Evolutionary conservation across 257 asterid species (phyloP).

Genomic region (Solanum medicagineum): DNA sequence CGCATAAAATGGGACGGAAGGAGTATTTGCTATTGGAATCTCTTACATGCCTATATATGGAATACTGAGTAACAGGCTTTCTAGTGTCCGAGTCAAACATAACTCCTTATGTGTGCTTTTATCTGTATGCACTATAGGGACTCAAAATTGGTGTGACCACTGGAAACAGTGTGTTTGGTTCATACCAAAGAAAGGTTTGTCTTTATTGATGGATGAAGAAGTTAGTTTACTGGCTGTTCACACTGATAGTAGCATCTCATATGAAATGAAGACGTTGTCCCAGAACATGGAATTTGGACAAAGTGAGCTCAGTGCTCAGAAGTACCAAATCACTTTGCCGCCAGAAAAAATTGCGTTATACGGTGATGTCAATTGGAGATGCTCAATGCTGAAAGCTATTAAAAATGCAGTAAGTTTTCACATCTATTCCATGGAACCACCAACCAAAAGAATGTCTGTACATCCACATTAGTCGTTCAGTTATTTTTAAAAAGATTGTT

Average conservation of each 20-base stretch:
- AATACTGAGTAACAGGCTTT: neutral
- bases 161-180: conserved; percentile 97
- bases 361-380: conserved; percentile 67
- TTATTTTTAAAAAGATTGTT: neutral
- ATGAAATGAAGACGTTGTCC: conserved; percentile 27
- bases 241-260: conserved; percentile 50
- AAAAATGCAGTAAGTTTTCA: conserved; percentile 51
- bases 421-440: neutral
- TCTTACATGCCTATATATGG: neutral
- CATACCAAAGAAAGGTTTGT: conserved; percentile 41
- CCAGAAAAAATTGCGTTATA: conserved; percentile 68
- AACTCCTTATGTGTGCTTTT: neutral
- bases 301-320: conserved; percentile 16
- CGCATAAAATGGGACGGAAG: no score
- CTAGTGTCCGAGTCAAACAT: neutral
- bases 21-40: neutral
- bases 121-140: conserved; percentile 26
- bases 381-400: conserved; percentile 49
- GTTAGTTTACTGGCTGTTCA: conserved; percentile 53
- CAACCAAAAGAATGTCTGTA: neutral
- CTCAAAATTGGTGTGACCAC: conserved; percentile 80
- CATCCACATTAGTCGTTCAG: neutral
- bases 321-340: conserved; percentile 37
- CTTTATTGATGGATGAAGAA: conserved; percentile 44
- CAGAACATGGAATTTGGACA: conserved; percentile 17